Evolutionary conservation across 1,284 basidiomycete genomes (phyloP).

Genomic region (Earliella scabrosa): DNA sequence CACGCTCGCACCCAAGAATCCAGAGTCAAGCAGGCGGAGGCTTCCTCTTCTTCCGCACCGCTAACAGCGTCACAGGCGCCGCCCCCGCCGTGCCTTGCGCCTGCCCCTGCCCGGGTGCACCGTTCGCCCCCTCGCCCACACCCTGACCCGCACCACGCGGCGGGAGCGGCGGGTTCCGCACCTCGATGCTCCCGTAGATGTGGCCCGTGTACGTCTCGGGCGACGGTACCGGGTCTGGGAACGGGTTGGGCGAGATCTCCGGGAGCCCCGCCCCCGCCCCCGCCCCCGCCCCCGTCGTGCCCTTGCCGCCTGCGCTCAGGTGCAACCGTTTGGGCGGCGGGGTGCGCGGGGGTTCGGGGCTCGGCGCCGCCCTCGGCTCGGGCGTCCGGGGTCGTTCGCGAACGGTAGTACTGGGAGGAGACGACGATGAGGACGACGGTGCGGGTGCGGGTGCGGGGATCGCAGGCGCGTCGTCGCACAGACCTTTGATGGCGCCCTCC

Average conservation of each 20-base stretch:
- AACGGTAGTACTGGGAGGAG: not conserved
- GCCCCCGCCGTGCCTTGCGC: constrained; percentile 16
- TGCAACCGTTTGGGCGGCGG: constrained; percentile 41
- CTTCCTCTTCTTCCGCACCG: constrained; percentile 63
- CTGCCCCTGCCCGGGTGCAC: constrained; percentile 4
- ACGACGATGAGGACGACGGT: not conserved
- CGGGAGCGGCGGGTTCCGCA: constrained; percentile 49
- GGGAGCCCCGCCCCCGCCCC: constrained; percentile 27
- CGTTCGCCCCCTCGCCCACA: constrained; percentile 56
- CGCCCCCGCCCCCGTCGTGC: not conserved
- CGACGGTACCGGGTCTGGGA: constrained; percentile 64
- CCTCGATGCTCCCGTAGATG: constrained; percentile 58
- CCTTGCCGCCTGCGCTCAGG: constrained; percentile 5
- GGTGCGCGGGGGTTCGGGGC: constrained; percentile 43
- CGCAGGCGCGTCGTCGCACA: constrained; percentile 54
- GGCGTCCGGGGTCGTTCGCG: constrained; percentile 22
- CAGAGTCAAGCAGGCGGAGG: constrained; percentile 16
- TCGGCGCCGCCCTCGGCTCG: constrained; percentile 29
- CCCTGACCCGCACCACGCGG: constrained; percentile 37
- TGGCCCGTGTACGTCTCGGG: constrained; percentile 59
- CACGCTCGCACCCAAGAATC: no score
- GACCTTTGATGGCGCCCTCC: constrained; percentile 65
- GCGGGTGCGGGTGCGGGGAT: constrained; percentile 28
- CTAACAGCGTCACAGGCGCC: constrained; percentile 55
- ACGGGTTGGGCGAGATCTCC: constrained; percentile 66